Percentiles rank a stretch among this genome's conserved stretches.
These are phyloP conservation scores for Brassica nigra DNA, from an alignment of 345 rosid genomes.

Conservation along the genomic window DNA sequence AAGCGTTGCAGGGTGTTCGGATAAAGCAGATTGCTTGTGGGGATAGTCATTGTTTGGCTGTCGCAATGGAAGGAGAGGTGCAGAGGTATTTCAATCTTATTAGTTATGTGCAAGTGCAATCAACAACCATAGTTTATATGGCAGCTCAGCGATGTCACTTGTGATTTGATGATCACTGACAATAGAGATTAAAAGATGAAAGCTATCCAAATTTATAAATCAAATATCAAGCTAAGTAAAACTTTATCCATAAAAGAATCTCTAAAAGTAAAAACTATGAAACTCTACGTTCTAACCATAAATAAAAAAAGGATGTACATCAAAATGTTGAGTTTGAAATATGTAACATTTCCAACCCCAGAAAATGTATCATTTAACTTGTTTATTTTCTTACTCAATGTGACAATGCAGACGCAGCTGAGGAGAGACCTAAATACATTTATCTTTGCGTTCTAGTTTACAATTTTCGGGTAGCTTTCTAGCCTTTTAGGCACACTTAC, in stretches of 20 bases:
- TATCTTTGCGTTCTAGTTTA: background rate
- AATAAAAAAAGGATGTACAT: too few species aligned
- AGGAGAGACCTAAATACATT: too few species aligned
- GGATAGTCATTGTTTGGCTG: constrained; percentile 97
- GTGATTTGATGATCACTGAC: too few species aligned
- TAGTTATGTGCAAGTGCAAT: background rate
- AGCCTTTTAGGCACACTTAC: background rate
- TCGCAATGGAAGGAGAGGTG: constrained; percentile 85
- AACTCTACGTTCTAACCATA: too few species aligned
- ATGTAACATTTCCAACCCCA: background rate
- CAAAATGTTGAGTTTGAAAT: background rate
- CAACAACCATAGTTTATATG: background rate
- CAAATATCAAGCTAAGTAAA: background rate
- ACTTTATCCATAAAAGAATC: too few species aligned
- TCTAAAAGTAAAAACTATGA: background rate
- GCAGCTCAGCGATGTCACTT: too few species aligned
- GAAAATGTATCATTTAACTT: too few species aligned
- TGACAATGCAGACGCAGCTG: too few species aligned
- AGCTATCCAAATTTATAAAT: background rate
- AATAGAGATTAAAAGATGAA: background rate
- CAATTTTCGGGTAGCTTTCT: background rate
- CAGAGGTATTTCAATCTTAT: constrained; percentile 58
- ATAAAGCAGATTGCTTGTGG: constrained; percentile 98
- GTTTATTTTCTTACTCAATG: too few species aligned
- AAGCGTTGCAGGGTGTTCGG: constrained; percentile 71